Conservation (phyloP, 192 early-diverging fungal genomes). For the Backusella liffmaniae region DNA sequence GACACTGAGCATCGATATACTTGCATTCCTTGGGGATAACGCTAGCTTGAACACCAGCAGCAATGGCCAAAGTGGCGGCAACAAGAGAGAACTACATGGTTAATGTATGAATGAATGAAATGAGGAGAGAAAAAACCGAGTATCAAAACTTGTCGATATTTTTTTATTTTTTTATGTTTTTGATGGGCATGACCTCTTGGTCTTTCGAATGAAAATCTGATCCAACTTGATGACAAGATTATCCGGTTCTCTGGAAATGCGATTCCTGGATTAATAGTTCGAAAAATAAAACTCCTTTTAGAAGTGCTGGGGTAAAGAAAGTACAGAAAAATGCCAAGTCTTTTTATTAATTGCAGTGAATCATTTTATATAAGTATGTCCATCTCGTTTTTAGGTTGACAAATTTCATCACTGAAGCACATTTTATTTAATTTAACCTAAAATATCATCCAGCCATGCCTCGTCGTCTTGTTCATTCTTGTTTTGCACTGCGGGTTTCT, state of each 20-base stretch:
- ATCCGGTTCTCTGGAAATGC: background rate
- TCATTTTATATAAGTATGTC: background rate
- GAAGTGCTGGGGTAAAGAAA: background rate
- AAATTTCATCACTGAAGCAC: background rate
- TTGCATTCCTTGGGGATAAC: background rate
- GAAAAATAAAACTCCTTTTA: background rate
- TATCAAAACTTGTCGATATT: background rate
- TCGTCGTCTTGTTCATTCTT: conserved; percentile 17
- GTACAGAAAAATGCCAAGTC: background rate
- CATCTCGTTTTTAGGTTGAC: background rate
- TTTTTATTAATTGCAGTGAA: background rate
- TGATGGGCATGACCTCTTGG: background rate
- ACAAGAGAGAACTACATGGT: background rate
- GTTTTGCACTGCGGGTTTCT: background rate
- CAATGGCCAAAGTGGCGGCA: background rate
- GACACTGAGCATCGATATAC: background rate
- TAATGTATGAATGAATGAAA: background rate
- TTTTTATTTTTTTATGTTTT: background rate
- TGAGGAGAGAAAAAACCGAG: background rate
- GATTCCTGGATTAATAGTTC: background rate
- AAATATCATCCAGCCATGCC: conserved; percentile 33
- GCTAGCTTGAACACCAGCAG: background rate
- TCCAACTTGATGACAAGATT: background rate
- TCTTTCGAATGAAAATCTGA: background rate
- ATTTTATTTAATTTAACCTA: conserved; percentile 18